These are phyloP conservation scores for Mycosphaerella sp. DNA, from an alignment of 2,329 filamentous ascomycete species.

Conservation along the genomic window DNA sequence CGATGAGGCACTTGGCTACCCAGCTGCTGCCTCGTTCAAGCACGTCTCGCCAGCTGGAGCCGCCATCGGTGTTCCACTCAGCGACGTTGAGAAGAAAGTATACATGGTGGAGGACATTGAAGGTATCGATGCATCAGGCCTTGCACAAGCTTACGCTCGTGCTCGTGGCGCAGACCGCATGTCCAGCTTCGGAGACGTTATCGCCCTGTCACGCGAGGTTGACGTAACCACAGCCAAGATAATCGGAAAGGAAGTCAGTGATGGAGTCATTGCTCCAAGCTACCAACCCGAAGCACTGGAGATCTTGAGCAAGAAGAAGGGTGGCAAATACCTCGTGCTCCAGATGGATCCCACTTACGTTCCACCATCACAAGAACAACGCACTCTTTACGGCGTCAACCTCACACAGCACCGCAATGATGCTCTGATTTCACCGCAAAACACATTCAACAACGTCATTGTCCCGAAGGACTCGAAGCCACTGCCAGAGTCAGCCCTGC, in stretches of 20 bases:
- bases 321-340: slow-evolving; percentile 89
- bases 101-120: slow-evolving; percentile 97
- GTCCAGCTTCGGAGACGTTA: slow-evolving; percentile 97
- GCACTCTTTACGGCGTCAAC: slow-evolving; percentile 84
- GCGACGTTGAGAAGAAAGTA: slow-evolving; percentile 83
- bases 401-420: slow-evolving; percentile 92
- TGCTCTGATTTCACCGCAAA: slow-evolving; percentile 70
- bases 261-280: slow-evolving; percentile 87
- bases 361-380: slow-evolving; percentile 66
- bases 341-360: slow-evolving; percentile 87
- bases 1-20: slow-evolving; percentile 76
- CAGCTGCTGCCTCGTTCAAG: slow-evolving; percentile 97
- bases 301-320: slow-evolving; percentile 97
- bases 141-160: slow-evolving; percentile 93
- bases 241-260: slow-evolving; percentile 95
- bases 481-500: slow-evolving; percentile 73
- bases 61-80: slow-evolving; percentile 84
- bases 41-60: slow-evolving; percentile 96
- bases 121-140: slow-evolving; percentile 74
- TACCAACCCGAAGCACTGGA: slow-evolving; percentile 81
- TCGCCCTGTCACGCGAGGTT: slow-evolving; percentile 84
- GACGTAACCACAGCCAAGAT: slow-evolving; percentile 94
- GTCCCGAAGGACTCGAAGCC: slow-evolving; percentile 70
- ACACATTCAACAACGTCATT: slow-evolving; percentile 77
- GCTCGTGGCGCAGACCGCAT: slow-evolving; percentile 95